A percentile compares a stretch with the other conserved stretches of the same genome.
Conservation (phyloP, 2,329 filamentous ascomycete species). For the Chalara sp. region DNA sequence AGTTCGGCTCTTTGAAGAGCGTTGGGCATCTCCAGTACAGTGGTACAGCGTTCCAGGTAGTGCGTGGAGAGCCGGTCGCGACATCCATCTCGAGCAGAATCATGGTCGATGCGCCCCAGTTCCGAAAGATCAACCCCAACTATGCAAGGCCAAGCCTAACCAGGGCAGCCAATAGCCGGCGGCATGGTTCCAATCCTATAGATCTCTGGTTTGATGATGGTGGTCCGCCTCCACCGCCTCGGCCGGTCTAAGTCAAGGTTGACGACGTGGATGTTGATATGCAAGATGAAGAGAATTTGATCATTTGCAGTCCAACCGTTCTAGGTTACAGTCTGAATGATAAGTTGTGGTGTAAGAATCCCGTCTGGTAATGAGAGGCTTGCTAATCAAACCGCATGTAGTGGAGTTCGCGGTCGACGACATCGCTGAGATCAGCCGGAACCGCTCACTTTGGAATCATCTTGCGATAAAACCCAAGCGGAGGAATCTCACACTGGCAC, state of each 20-base stretch:
- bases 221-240: background rate
- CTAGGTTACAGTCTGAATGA: constrained; percentile 6
- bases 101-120: constrained; percentile 22
- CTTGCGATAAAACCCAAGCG: constrained; percentile 3
- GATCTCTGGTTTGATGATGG: constrained; percentile 2
- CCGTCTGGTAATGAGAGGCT: background rate
- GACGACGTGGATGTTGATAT: constrained; percentile 1
- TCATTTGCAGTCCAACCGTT: constrained; percentile 4
- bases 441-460: constrained; percentile 1
- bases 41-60: constrained; percentile 27
- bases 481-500: constrained; percentile 6
- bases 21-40: constrained; percentile 24
- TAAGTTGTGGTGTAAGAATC: constrained; percentile 9
- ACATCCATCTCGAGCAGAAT: constrained; percentile 19
- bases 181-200: constrained; percentile 2
- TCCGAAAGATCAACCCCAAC: constrained; percentile 21
- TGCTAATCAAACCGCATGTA: background rate
- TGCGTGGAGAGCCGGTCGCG: constrained; percentile 17
- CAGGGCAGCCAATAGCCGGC: background rate
- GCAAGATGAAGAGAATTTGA: constrained; percentile 4
- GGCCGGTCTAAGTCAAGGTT: constrained; percentile 2
- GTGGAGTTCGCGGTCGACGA: constrained; percentile 7
- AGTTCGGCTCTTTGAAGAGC: constrained; percentile 23
- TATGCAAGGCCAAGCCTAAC: constrained; percentile 13
- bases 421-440: constrained; percentile 8